These are phyloP conservation scores for Schoenoplectus tabernaemontani DNA, from an alignment of 202 grass and related monocot species.

Conservation along the genomic window DNA sequence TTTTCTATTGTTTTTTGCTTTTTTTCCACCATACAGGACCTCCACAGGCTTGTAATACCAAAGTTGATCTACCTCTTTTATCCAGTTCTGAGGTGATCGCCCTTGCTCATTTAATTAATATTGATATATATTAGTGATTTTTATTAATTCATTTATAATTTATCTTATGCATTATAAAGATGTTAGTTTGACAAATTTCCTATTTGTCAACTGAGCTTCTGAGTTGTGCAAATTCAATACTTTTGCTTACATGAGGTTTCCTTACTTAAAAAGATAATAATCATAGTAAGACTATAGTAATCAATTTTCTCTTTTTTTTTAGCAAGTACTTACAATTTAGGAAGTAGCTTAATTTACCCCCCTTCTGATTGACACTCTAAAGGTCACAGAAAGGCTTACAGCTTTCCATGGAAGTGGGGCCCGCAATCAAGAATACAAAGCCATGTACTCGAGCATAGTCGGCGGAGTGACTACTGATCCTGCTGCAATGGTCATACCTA, in stretches of 20 bases:
- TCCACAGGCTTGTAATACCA: conserved; percentile 10
- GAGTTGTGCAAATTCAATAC: conserved; percentile 5
- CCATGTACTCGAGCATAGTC: conserved; percentile 92
- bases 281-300: neutral
- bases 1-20: neutral
- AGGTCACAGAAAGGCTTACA: conserved; percentile 65
- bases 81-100: conserved; percentile 46
- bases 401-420: conserved; percentile 41
- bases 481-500: conserved; percentile 78
- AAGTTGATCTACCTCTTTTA: conserved; percentile 49
- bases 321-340: neutral
- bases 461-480: conserved; percentile 78
- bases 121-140: neutral
- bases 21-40: conserved; percentile 28
- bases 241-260: neutral
- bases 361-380: no score
- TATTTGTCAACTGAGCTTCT: neutral
- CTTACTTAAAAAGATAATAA: neutral
- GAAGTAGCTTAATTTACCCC: no score
- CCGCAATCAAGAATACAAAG: conserved; percentile 69
- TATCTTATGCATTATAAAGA: neutral
- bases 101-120: neutral
- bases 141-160: conserved; percentile 1
- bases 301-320: neutral
- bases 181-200: neutral